Conservation (phyloP, 371 early-diverging fungal genomes). For the Batrachochytrium dendrobatidis region DNA sequence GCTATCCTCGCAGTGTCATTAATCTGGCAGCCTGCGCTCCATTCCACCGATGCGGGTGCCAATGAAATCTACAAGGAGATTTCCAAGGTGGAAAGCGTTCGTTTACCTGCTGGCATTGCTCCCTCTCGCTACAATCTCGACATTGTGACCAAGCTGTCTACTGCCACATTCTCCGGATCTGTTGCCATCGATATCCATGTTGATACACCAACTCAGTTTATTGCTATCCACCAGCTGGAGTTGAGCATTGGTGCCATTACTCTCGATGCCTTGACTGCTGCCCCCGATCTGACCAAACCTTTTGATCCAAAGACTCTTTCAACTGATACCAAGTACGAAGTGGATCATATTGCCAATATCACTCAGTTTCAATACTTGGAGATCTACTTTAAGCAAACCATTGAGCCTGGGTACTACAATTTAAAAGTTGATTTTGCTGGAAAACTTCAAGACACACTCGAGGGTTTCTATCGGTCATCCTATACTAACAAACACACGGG, state of each 20-base stretch:
- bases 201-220: neutral
- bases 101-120: conserved; percentile 6
- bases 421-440: conserved; percentile 12
- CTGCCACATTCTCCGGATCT: conserved; percentile 4
- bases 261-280: neutral
- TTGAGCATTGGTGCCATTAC: neutral
- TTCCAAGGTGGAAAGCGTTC: neutral
- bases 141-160: conserved; percentile 3
- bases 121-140: conserved; percentile 11
- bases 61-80: neutral
- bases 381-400: neutral
- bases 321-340: neutral
- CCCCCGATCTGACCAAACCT: neutral
- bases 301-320: neutral
- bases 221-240: conserved; percentile 7
- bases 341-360: neutral
- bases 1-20: too few species aligned
- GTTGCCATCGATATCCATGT: conserved; percentile 7
- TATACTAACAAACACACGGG: neutral
- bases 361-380: neutral
- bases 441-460: conserved; percentile 5
- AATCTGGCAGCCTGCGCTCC: neutral
- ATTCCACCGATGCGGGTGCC: neutral
- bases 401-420: neutral
- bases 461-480: conserved; percentile 14